These are phyloP conservation scores for Cercospora sp. DNA, from an alignment of 2,329 filamentous ascomycete genomes.

Conservation along the genomic window DNA sequence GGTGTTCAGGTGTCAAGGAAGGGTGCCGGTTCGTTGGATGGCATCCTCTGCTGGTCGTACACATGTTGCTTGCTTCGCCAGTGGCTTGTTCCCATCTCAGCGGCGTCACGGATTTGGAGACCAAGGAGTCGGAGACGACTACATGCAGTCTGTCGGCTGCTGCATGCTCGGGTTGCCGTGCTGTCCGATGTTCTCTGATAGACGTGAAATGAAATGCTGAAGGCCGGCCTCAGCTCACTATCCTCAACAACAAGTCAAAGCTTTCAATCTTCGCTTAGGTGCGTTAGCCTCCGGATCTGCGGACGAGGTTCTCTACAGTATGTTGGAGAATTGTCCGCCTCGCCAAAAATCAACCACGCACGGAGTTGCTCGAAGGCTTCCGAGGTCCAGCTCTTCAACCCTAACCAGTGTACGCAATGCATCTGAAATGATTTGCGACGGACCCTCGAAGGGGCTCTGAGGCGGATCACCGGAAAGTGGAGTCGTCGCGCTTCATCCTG, in stretches of 20 bases:
- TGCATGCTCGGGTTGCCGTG: background rate
- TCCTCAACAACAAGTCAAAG: background rate
- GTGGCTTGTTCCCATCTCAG: background rate
- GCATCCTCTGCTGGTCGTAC: background rate
- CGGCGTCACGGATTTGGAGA: background rate
- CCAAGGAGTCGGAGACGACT: background rate
- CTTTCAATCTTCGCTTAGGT: background rate
- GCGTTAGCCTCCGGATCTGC: background rate
- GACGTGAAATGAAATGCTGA: background rate
- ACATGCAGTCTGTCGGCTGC: background rate
- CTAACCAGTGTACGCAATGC: background rate
- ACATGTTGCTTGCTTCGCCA: background rate
- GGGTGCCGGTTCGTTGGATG: background rate
- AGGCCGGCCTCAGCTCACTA: background rate
- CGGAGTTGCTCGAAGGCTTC: background rate
- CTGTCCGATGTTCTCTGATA: background rate
- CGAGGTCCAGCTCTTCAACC: background rate
- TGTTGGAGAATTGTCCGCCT: background rate
- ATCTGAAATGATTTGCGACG: background rate
- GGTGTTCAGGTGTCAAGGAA: background rate
- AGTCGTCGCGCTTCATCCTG: slow-evolving; percentile 8
- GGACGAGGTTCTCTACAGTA: too few relatives aligned
- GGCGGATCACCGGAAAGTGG: slow-evolving; percentile 2
- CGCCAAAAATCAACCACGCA: background rate
- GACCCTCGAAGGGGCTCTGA: background rate